Conservation (phyloP, 2,329 filamentous ascomycete species). For the Aciculosporium take region DNA sequence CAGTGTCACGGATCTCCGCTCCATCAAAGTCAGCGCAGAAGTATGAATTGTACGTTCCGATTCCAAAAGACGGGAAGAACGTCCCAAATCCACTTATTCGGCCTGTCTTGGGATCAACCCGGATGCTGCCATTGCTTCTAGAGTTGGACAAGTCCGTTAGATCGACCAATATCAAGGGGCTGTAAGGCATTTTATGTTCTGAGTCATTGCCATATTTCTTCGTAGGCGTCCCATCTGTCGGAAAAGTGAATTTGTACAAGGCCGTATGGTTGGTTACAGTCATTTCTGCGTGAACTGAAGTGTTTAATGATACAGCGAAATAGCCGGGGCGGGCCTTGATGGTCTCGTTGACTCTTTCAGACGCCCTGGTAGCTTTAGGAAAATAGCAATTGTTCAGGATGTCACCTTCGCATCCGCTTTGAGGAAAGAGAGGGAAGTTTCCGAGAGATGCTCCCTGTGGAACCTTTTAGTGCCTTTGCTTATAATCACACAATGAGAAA, state of each 20-base stretch:
- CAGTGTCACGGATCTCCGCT: conserved; percentile 37
- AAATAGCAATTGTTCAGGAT: conserved; percentile 36
- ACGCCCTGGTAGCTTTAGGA: conserved; percentile 30
- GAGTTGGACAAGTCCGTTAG: conserved; percentile 37
- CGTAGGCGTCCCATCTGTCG: conserved; percentile 15
- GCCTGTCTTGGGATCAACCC: conserved; percentile 27
- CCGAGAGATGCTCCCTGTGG: conserved; percentile 28
- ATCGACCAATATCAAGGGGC: conserved; percentile 44
- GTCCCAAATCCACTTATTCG: conserved; percentile 44
- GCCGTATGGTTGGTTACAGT: conserved; percentile 45
- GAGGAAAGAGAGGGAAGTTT: conserved; percentile 38
- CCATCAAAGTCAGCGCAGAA: conserved; percentile 48
- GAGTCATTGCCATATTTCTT: conserved; percentile 5
- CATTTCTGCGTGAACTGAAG: conserved; percentile 46
- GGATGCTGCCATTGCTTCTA: conserved; percentile 11
- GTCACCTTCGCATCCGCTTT: conserved; percentile 31
- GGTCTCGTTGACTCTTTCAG: conserved; percentile 33
- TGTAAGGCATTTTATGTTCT: conserved; percentile 7
- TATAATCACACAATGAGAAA: not conserved
- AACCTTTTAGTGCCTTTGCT: not conserved
- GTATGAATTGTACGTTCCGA: conserved; percentile 40
- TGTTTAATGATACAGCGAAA: conserved; percentile 42
- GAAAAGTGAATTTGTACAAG: conserved; percentile 47
- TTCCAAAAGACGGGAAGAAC: conserved; percentile 47
- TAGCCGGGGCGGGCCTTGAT: conserved; percentile 46